Percentiles rank a stretch among this genome's conserved stretches.
Conservation (phyloP, 345 rosid genomes). For the Heritiera littoralis region DNA sequence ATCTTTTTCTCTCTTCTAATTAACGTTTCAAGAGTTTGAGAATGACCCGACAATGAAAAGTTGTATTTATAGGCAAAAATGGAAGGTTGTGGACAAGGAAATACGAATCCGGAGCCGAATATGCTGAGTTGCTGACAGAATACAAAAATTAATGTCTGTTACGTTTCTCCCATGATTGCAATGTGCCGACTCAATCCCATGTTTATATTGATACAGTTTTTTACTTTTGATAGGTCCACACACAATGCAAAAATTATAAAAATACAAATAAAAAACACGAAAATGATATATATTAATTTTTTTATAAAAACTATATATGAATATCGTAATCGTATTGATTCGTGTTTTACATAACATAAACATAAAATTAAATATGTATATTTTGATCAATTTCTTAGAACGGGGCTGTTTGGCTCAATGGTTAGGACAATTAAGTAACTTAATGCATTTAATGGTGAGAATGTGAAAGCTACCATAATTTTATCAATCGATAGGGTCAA, state of each 20-base stretch:
- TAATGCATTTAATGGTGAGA: neutral
- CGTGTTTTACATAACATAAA: too few species aligned
- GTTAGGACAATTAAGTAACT: neutral
- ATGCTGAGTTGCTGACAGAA: conserved; percentile 1
- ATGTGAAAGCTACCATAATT: neutral
- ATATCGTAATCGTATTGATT: too few species aligned
- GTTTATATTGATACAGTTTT: conserved; percentile 1
- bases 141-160: conserved; percentile 7
- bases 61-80: neutral
- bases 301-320: too few species aligned
- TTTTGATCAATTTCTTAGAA: neutral
- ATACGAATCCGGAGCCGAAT: neutral
- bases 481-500: neutral
- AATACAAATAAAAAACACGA: too few species aligned
- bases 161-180: neutral
- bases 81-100: neutral
- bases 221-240: too few species aligned
- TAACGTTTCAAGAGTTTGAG: neutral
- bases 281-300: too few species aligned
- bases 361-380: too few species aligned
- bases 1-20: neutral
- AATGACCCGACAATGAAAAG: neutral
- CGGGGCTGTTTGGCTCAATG: neutral
- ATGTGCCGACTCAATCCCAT: neutral
- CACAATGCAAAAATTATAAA: too few species aligned